A percentile compares a stretch with the other conserved stretches of the same genome.
phyloP scores from a whole-genome alignment of 805 yeast genomes.

The Spathaspora passalidarum region DNA sequence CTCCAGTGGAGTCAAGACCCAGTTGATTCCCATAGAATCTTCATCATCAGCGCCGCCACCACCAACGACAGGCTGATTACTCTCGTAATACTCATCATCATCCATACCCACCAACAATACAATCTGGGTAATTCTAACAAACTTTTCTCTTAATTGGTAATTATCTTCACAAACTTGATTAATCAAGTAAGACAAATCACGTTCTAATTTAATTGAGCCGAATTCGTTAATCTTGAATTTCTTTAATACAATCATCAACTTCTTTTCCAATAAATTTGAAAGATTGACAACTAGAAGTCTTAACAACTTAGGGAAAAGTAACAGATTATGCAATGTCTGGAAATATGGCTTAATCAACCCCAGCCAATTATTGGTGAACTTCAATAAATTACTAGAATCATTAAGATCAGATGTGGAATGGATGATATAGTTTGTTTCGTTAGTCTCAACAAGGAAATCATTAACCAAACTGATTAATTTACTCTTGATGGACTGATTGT shows the following conservation, averaged over 20 bases:
- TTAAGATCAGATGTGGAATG: conserved; percentile 25
- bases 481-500: conserved; percentile 45
- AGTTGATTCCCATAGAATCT: conserved; percentile 41
- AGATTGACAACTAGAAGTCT: conserved; percentile 50
- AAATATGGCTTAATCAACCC: conserved; percentile 61
- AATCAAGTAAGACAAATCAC: conserved; percentile 73
- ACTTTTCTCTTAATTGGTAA: conserved; percentile 74
- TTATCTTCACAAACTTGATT: conserved; percentile 68
- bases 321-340: conserved; percentile 48
- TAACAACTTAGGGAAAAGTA: conserved; percentile 50
- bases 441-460: conserved; percentile 39
- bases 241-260: conserved; percentile 62
- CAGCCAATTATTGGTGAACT: conserved; percentile 66
- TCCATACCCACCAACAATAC: conserved; percentile 81
- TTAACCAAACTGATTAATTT: conserved; percentile 41
- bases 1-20: conserved; percentile 81
- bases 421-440: conserved; percentile 28
- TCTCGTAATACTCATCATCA: conserved; percentile 50
- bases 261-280: conserved; percentile 59
- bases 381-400: conserved; percentile 34
- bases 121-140: conserved; percentile 79
- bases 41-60: conserved; percentile 35
- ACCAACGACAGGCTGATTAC: conserved; percentile 15
- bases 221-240: conserved; percentile 64
- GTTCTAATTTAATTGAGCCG: conserved; percentile 81